Base-by-base conservation (phyloP, 768 basidiomycete genomes). In the Lentinula aciculospora region DNA sequence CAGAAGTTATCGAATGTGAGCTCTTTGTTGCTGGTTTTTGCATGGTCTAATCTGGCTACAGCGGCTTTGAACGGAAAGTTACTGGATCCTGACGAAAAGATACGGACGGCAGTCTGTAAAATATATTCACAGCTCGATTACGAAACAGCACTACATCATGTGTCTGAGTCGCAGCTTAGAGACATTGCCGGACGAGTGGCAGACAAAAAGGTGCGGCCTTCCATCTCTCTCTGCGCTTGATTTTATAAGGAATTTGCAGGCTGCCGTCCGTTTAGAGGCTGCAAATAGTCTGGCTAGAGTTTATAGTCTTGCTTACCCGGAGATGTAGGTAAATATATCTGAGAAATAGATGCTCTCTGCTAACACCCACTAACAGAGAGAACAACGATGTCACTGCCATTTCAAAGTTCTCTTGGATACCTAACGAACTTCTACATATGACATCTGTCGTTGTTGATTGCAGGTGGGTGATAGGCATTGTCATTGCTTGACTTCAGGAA, bases 361-460 rank as follows among this genome's bases (percentile, higher is more conserved):
- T 63, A 19, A 65, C 34, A 3, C 17, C 21, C 34, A 3, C 27
- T 39, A 42, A 10, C 49, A 98, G 96, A 61, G 94, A 96, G 68
- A 86, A 85, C 59, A 83, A 85, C 39, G 91, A 94, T 55, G 71
- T 79, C 2, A 74, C 81, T 1, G 93, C 93, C 1, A 78, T 87
- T 29, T 65, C 74, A 15, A 90, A 95, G 46, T 98, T 98, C 65
- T 84, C 83, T 0, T 99, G 97, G 97, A 98, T 99, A 60, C 94
- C 97, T 0, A 78, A 86, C 27, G 74, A 79, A 39, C 74, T 98
- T 29, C 73, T 95, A 8, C 76, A 78, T 40, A 78, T 81, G 60
- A 74, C 78, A 8, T 70, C 74, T n/a, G 68, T 78, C 17, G 79
- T 75, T 13, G 36, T 69, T 0, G 89, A 92, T 64, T 76, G 84